Conservation (phyloP, 768 basidiomycete genomes). For the Calocera viscosa region DNA sequence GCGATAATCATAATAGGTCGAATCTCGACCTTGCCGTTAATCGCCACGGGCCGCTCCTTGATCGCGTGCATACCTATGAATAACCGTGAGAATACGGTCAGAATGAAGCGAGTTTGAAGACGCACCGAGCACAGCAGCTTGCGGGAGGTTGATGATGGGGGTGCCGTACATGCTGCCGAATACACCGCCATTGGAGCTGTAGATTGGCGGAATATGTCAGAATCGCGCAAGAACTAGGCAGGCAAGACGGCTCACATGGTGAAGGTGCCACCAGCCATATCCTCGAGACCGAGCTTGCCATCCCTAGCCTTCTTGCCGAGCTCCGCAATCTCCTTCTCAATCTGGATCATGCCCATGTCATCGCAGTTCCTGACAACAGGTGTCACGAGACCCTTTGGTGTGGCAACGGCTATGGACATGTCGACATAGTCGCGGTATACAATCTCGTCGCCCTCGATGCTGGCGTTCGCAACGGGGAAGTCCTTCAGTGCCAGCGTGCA, state of each 20-base stretch:
- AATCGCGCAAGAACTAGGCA: not conserved
- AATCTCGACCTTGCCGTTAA: constrained; percentile 89
- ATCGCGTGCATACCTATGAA: constrained; percentile 78
- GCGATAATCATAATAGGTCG: constrained; percentile 94
- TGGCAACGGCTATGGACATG: constrained; percentile 89
- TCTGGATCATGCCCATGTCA: constrained; percentile 69
- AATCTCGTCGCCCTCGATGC: constrained; percentile 87
- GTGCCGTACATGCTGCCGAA: constrained; percentile 96
- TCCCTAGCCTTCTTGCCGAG: constrained; percentile 93
- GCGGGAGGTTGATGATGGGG: constrained; percentile 97
- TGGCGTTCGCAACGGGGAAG: constrained; percentile 87
- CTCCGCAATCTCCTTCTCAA: constrained; percentile 83
- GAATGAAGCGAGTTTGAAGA: constrained; percentile 3
- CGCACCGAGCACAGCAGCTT: constrained; percentile 79
- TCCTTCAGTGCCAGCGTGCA: constrained; percentile 73
- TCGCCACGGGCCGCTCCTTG: constrained; percentile 81
- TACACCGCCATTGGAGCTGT: constrained; percentile 93
- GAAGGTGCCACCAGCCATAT: constrained; percentile 98
- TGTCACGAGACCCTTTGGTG: constrained; percentile 93
- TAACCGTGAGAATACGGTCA: not conserved
- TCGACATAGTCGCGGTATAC: constrained; percentile 89
- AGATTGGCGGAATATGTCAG: not conserved
- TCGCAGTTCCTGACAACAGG: constrained; percentile 91
- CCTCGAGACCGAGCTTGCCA: constrained; percentile 88
- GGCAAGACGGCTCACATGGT: constrained; percentile 57